Conservation (phyloP, 208 protist genomes). For the Acanthamoeba culbertsoni region DNA sequence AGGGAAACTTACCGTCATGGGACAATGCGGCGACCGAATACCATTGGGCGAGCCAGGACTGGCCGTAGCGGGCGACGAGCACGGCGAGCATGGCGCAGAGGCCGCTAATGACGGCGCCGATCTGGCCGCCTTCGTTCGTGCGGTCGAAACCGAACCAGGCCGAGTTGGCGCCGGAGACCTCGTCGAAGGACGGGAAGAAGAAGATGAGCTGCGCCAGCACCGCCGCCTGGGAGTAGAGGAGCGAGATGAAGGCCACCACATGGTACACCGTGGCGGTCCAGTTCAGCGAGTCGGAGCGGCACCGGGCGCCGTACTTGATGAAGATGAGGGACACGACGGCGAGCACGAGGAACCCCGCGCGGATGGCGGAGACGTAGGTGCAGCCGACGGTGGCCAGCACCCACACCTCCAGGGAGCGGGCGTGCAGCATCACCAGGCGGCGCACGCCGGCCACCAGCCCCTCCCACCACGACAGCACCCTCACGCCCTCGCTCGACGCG, state of each 20-base stretch:
- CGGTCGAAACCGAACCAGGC: not conserved
- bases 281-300: not conserved
- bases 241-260: conserved; percentile 24
- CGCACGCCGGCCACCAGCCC: not conserved
- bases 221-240: not conserved
- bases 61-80: not conserved
- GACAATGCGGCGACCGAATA: not conserved
- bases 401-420: not conserved
- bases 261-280: not conserved
- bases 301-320: not conserved
- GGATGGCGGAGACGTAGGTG: not conserved
- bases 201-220: conserved; percentile 35
- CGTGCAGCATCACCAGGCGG: not conserved
- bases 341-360: not conserved
- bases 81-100: not conserved
- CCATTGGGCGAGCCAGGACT: conserved; percentile 24
- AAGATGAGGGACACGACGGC: conserved; percentile 9
- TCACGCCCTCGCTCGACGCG: not conserved
- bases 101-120: not conserved
- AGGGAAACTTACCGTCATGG: not conserved
- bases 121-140: not conserved
- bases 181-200: conserved; percentile 33
- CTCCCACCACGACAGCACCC: conserved; percentile 12
- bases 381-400: conserved; percentile 17
- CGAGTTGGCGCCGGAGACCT: not conserved